Base-by-base conservation (phyloP, 495 filamentous ascomycete species). In the Penicillium robsamsonii region DNA sequence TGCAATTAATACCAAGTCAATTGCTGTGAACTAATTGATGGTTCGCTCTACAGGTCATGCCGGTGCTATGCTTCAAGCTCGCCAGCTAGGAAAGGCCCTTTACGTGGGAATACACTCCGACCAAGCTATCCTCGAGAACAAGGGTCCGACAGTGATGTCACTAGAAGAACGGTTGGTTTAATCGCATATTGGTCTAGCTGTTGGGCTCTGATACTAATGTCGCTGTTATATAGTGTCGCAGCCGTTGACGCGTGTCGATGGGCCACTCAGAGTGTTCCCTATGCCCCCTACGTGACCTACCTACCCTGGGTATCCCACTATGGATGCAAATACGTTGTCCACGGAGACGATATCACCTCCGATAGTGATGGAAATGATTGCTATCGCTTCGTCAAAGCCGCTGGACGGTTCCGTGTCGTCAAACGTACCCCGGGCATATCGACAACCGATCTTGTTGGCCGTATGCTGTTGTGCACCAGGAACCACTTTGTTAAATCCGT, bases 61-160 rank as follows among this genome's bases (percentile, higher is more conserved):
- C 6, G 94, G 95, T 38, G 95, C 94, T 48, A 94, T 97, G 82
- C 84, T 97, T 18, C 94, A 99, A 69, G 92, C 94, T 12, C 89
- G 90, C 55, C 84, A 81, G 52, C 80, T 97, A 20, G 95, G 95
- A 54, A 87, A 82, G 48, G 89, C 93, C 73, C 84, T 99, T 27
- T 79, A 87, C 58, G 92, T 96, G 45, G 94, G 94, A 30, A 85
- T 97, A 47, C 94, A 99, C 71, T 94, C 90, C 13, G 94, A 99
- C 70, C 87, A 96, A 69, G 88, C 87, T 12, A 99, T 99, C 66
- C 78, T 95, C 41, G 89, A 90, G 55, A 95, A 99, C 75, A 99
- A 99, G 74, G 94, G 94, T 7, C 95, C 95, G 3, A 96, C 93
- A 5, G 94, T 99, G 49, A 99, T 99, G 94, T 91, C 83, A 45